Percentiles rank a stretch among this genome's conserved stretches.
Evolutionary conservation across 169 alveolate genomes (phyloP).

Genomic region (Plasmodium ovale): DNA sequence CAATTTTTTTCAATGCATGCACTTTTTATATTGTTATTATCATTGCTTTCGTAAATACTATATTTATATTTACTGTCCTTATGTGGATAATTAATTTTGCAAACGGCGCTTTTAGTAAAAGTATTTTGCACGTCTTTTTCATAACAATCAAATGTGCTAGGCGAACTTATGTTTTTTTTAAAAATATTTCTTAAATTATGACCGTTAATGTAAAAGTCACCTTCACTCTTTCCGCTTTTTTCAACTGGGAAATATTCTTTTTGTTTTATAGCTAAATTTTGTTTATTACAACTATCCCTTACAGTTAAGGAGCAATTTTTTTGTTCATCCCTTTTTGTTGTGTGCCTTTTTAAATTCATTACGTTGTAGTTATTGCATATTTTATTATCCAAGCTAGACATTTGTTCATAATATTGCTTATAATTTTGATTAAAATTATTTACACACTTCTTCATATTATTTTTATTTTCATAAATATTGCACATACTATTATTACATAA

Average conservation of each 20-base stretch:
- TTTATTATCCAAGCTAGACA: background rate
- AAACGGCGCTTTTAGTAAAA: background rate
- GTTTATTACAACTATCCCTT: conserved; percentile 1
- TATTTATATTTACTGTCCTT: background rate
- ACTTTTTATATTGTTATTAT: conserved; percentile 7
- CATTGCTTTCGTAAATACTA: background rate
- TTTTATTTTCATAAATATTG: conserved; percentile 25
- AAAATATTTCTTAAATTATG: conserved; percentile 27
- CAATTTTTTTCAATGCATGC: conserved; percentile 6
- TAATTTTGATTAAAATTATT: conserved; percentile 4
- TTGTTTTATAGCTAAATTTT: conserved; percentile 15
- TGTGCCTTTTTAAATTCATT: background rate
- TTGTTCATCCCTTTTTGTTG: conserved; percentile 1
- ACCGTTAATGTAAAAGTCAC: conserved; percentile 35
- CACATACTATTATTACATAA: conserved; percentile 16
- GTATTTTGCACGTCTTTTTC: conserved; percentile 25
- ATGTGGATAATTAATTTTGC: conserved; percentile 13
- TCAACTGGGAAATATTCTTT: conserved; percentile 6
- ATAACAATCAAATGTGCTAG: conserved; percentile 13
- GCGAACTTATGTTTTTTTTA: conserved; percentile 10
- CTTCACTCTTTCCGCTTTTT: conserved; percentile 13
- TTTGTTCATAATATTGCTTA: conserved; percentile 9
- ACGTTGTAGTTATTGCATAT: conserved; percentile 10
- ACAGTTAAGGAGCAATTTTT: background rate
- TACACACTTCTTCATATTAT: conserved; percentile 13